Base-by-base conservation (phyloP, 352 stramenopile species). In the Pythium grandisporangium region DNA sequence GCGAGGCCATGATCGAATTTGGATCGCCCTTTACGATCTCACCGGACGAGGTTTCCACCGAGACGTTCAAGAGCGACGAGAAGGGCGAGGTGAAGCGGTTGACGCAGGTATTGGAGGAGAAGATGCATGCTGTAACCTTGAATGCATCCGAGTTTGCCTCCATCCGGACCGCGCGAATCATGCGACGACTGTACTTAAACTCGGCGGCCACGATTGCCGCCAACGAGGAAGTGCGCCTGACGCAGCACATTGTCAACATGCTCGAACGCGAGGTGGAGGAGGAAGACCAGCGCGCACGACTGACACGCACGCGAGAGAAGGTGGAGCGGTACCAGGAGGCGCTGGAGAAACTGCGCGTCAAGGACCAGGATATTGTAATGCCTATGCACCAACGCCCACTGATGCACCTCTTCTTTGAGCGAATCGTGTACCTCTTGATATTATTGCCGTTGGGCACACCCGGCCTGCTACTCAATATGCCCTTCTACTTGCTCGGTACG, bases 401-500 rank as follows among this genome's bases (percentile, higher is more conserved):
- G 6, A 24, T 82, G 29, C 44, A 81, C 34, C 37, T 86, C 21
- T 85, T 85, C 33, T 45, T 86, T 13, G 76, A 82, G 45, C 68
- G 76, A 30, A 61, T 75, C 6, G 2, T 84, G 42, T 89, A 79
- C 38, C 39, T 89, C 34, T 32, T 86, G 5, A 70, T 89, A 43
- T 49, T 89, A 23, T 37, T 89, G 14, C 72, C 76, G 17, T 46
- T 89, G n/a, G 75, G 66, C 1, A 83, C 63, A 16, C 72, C 76
- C 0, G 72, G 70, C 1, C 44, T 89, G 42, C 57, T 86, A 46
- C 61, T 89, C 16, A 80, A 86, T 58, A 66, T 82, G 6, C 76
- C 76, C 1, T 86, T 85, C 46, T 89, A 86, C 44, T 82, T 89
- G 52, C 65, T 89, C 30, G 76, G 71, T 83, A 63, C 40, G 69